Evolutionary conservation across 345 rosid genomes (phyloP), one percentile per base, ranked within the genome.

Genomic region (Draba incana): DNA sequence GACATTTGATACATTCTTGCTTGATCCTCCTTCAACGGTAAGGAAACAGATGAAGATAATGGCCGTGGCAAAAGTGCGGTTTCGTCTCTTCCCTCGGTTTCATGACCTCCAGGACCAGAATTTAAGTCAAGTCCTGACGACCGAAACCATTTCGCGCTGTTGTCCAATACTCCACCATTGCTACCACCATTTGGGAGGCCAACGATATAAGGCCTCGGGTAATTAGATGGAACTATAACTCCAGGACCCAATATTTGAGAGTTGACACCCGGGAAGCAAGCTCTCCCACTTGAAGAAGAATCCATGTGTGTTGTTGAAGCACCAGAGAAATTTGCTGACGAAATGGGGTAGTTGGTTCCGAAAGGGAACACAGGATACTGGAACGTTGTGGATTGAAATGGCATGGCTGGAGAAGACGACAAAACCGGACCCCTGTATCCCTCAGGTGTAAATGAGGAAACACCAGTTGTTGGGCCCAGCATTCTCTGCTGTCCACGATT

Each of bases 111-210:
- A 11, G 98, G 98, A 33, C 98, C 98, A 0, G 94, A 75, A 72
- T 93, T 93, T 28, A 93, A 81, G 72, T 93, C 98, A 46, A 93
- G 79, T 8, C 81, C 81, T 55, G 83, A 90, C 59, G 83, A 90
- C 59, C 90, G 80, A 61, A 67, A 84, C 96, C 94, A 87, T 75
- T 85, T 90, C 66, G 84, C 80, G 56, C 78, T 78, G 62, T 78
- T 78, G 39, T 85, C 95, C 15, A 6, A 4, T 46, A 63, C 69
- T 27, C 77, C 78, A 47, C 76, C 48, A 60, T 52, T 81, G 62
- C 75, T 78, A 57, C 79, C 44, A 54, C 79, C 65, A 69, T 85
- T 93, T 49, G 83, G 84, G 59, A 86, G 83, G 74, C 74, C 78
- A 63, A 87, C 83, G 31, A 83, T 68, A 68, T 77, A 87, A 33